Conservation (phyloP, 73 alveolate genomes). For the Paramecium sonneborni region DNA sequence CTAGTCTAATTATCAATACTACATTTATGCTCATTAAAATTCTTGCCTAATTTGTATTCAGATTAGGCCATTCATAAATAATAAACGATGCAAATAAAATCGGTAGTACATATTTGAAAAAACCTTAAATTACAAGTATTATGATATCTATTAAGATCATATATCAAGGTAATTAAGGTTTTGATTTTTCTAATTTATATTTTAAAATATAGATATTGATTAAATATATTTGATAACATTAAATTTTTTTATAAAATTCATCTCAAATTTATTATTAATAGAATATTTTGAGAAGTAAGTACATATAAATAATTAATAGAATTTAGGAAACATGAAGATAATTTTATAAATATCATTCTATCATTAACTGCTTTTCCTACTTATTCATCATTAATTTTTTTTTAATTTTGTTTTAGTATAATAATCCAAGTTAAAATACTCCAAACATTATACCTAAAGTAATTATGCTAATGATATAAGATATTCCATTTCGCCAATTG, state of each 20-base stretch:
- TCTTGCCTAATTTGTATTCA: neutral
- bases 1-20: neutral
- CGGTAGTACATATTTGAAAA: neutral
- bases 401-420: neutral
- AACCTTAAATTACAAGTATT: neutral
- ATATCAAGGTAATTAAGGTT: neutral
- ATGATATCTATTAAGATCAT: neutral
- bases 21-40: neutral
- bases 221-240: too few relatives aligned
- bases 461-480: neutral
- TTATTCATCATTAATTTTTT: neutral
- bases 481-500: slow-evolving; percentile 33
- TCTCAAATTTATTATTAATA: neutral
- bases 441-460: slow-evolving; percentile 8
- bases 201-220: neutral
- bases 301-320: too few relatives aligned
- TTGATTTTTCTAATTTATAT: neutral
- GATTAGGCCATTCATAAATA: neutral
- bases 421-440: slow-evolving; percentile 12
- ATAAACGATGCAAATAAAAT: neutral
- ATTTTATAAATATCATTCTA: neutral
- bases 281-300: too few relatives aligned
- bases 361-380: neutral
- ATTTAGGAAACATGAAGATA: too few relatives aligned
- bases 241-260: too few relatives aligned